These are phyloP conservation scores for Polytrichum commune DNA, from an alignment of 225 moss, liverwort and hornwort genomes.

Conservation along the genomic window DNA sequence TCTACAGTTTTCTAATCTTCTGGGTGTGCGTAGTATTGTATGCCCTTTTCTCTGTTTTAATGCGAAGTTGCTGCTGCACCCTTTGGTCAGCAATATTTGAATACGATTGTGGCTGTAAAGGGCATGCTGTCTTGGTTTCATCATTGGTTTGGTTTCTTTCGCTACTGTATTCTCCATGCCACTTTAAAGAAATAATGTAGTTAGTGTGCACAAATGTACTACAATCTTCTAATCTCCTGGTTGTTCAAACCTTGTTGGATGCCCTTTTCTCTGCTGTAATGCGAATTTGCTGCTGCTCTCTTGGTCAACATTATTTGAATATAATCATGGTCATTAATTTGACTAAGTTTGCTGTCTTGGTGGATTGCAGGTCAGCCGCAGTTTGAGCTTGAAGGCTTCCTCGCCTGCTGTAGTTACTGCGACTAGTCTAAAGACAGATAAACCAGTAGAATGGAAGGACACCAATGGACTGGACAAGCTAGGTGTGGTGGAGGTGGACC, in stretches of 20 bases:
- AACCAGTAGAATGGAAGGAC: conserved; percentile 66
- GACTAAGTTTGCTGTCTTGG: neutral
- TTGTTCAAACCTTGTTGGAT: neutral
- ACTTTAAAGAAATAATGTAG: too few relatives aligned
- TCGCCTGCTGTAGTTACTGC: conserved; percentile 46
- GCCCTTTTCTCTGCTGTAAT: neutral
- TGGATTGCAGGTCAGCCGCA: conserved; percentile 37
- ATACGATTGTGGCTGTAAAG: too few relatives aligned
- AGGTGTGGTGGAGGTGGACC: conserved; percentile 87
- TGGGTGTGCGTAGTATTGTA: too few relatives aligned
- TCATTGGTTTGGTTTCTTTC: too few relatives aligned
- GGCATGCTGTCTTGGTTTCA: too few relatives aligned
- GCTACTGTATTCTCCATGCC: too few relatives aligned
- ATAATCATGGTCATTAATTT: neutral
- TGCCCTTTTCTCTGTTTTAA: too few relatives aligned
- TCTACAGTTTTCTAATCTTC: too few relatives aligned
- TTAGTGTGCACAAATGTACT: neutral
- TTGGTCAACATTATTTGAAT: too few relatives aligned
- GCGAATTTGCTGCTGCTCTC: too few relatives aligned
- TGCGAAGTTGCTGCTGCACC: too few relatives aligned
- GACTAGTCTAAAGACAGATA: conserved; percentile 71
- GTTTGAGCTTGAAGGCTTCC: conserved; percentile 31
- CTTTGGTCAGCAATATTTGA: too few relatives aligned
- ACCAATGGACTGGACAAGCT: conserved; percentile 60
- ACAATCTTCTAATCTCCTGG: neutral